Conservation (phyloP, 192 early-diverging fungal genomes). For the Gonapodya prolifera region DNA sequence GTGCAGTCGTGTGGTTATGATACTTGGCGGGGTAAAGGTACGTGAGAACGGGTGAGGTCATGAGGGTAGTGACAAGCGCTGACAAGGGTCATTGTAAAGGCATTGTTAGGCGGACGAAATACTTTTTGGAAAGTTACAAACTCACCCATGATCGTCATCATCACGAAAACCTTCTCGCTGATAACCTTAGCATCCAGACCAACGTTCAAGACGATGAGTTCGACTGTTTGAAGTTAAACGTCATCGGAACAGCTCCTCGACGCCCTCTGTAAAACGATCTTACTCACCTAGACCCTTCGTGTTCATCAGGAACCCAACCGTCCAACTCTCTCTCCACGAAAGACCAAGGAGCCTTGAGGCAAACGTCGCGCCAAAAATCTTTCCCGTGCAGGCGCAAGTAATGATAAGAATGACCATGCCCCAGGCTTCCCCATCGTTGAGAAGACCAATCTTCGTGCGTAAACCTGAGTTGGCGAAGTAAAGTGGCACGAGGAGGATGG, state of each 20-base stretch:
- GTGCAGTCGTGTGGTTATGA: slow-evolving; percentile 20
- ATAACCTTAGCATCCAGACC: slow-evolving; percentile 76
- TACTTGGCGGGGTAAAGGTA: slow-evolving; percentile 61
- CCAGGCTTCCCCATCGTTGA: slow-evolving; percentile 61
- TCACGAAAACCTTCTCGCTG: slow-evolving; percentile 31
- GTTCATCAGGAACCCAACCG: slow-evolving; percentile 87
- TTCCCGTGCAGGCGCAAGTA: slow-evolving; percentile 66
- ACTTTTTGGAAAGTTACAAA: too few species aligned
- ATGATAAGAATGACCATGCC: slow-evolving; percentile 64
- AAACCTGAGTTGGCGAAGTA: slow-evolving; percentile 91
- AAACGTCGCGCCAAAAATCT: slow-evolving; percentile 66
- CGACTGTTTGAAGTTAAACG: slow-evolving; percentile 31
- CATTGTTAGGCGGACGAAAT: slow-evolving; percentile 7
- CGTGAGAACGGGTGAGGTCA: slow-evolving; percentile 66
- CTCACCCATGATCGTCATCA: slow-evolving; percentile 36
- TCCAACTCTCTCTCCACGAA: slow-evolving; percentile 68
- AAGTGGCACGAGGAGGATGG: slow-evolving; percentile 76
- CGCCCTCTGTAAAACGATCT: too few species aligned
- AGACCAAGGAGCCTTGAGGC: slow-evolving; percentile 56
- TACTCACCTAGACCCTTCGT: slow-evolving; percentile 60
- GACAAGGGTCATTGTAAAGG: slow-evolving; percentile 64
- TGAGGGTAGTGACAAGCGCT: slow-evolving; percentile 78
- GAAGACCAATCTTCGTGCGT: slow-evolving; percentile 67
- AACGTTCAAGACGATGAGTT: slow-evolving; percentile 91
- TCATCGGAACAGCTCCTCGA: neutral